Conservation (phyloP, 1,284 basidiomycete genomes). For the Ceratobasidium theobromae region DNA sequence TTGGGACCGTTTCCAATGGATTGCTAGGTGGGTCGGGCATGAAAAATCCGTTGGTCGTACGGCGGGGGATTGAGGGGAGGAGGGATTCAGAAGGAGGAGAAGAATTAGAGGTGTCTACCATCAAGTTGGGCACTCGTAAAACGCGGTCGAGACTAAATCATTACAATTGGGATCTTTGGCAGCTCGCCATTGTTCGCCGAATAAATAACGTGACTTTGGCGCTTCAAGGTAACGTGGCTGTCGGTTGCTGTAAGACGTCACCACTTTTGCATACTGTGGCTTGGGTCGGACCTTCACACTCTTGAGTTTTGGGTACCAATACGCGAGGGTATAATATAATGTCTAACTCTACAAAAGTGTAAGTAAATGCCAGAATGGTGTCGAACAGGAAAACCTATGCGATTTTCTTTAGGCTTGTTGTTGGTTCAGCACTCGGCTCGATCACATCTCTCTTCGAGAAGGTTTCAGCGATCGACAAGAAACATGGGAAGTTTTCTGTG, state of each 20-base stretch:
- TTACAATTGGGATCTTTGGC: neutral
- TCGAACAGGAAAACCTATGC: neutral
- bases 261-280: too few species aligned
- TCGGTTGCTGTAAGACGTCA: neutral
- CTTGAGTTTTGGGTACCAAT: neutral
- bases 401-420: constrained; percentile 64
- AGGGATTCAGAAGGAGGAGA: neutral
- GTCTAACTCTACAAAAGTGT: constrained; percentile 23
- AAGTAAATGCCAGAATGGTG: neutral
- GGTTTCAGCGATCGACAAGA: constrained; percentile 82
- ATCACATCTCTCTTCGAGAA: constrained; percentile 77
- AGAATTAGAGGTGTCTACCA: neutral
- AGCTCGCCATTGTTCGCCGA: neutral
- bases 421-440: constrained; percentile 81
- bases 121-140: too few species aligned
- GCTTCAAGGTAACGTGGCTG: neutral
- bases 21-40: constrained; percentile 40
- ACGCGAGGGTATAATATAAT: neutral
- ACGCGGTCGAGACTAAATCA: too few species aligned
- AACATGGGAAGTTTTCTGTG: constrained; percentile 93
- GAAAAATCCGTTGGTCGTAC: constrained; percentile 28
- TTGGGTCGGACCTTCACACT: neutral
- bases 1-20: constrained; percentile 58
- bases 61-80: constrained; percentile 1
- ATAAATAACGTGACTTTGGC: neutral